A percentile compares a stretch with the other conserved stretches of the same genome.
These are phyloP conservation scores for Uncinocarpus reesii DNA, from an alignment of 2,329 filamentous ascomycete species.

Conservation along the genomic window DNA sequence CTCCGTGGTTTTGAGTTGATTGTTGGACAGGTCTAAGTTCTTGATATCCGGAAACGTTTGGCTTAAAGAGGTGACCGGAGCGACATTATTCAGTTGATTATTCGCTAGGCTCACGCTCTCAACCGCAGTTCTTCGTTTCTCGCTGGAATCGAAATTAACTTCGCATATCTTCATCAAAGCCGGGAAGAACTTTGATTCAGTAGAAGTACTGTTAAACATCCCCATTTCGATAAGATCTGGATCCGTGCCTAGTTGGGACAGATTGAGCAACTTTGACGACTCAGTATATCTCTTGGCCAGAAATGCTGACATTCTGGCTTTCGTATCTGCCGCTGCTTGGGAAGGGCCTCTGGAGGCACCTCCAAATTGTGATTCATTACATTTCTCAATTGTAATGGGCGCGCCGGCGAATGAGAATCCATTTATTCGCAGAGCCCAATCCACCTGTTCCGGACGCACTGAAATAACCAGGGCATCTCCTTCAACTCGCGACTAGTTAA, in stretches of 20 bases:
- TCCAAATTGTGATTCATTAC: slow-evolving; percentile 21
- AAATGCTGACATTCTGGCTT: slow-evolving; percentile 58
- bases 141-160: slow-evolving; percentile 58
- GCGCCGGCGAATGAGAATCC: slow-evolving; percentile 58
- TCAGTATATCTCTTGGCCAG: slow-evolving; percentile 64
- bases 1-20: slow-evolving; percentile 60
- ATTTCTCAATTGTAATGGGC: slow-evolving; percentile 43
- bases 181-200: slow-evolving; percentile 78
- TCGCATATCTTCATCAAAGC: slow-evolving; percentile 83
- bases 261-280: slow-evolving; percentile 63
- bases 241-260: slow-evolving; percentile 68
- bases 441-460: slow-evolving; percentile 53
- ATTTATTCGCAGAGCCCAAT: slow-evolving; percentile 57
- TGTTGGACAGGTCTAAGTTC: slow-evolving; percentile 80
- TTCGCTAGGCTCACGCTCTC: slow-evolving; percentile 69
- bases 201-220: slow-evolving; percentile 61
- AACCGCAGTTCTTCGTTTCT: slow-evolving; percentile 67
- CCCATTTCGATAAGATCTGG: slow-evolving; percentile 60
- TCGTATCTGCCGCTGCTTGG: slow-evolving; percentile 48
- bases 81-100: slow-evolving; percentile 66
- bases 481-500: slow-evolving; percentile 57
- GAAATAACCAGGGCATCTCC: slow-evolving; percentile 61
- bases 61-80: slow-evolving; percentile 62
- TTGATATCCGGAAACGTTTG: slow-evolving; percentile 73
- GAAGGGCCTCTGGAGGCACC: slow-evolving; percentile 29